These are phyloP conservation scores for Schwanniomyces pseudopolymorphus DNA, from an alignment of 805 yeast species.

Conservation along the genomic window DNA sequence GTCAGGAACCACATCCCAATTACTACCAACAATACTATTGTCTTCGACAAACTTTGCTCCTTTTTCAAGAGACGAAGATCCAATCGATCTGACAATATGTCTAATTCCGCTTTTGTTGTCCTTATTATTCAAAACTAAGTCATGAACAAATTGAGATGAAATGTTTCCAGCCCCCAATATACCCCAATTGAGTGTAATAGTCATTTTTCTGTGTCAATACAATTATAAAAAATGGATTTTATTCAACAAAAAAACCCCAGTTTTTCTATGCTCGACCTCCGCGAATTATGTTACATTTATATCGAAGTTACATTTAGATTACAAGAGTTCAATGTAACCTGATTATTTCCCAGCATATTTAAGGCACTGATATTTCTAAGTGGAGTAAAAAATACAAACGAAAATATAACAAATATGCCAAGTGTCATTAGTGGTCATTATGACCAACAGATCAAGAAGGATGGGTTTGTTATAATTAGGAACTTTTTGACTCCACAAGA, in stretches of 20 bases:
- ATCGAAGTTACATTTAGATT: not conserved
- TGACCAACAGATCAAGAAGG: conserved; percentile 35
- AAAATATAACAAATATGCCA: not conserved
- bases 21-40: conserved; percentile 15
- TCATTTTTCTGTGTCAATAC: conserved; percentile 1
- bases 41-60: conserved; percentile 32
- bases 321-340: conserved; percentile 34
- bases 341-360: conserved; percentile 52
- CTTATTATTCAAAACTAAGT: conserved; percentile 29
- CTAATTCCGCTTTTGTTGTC: conserved; percentile 19
- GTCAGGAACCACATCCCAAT: conserved; percentile 25
- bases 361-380: conserved; percentile 7
- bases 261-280: not conserved
- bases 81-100: conserved; percentile 40
- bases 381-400: not conserved
- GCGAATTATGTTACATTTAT: not conserved
- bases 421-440: conserved; percentile 11
- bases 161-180: conserved; percentile 51
- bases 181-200: conserved; percentile 39
- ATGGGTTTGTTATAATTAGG: conserved; percentile 40
- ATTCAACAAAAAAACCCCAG: not conserved
- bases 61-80: conserved; percentile 34
- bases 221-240: not conserved
- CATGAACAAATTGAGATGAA: conserved; percentile 44
- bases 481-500: conserved; percentile 42